Conservation (phyloP, 2,329 filamentous ascomycete species). For the Endothia cerciana region DNA sequence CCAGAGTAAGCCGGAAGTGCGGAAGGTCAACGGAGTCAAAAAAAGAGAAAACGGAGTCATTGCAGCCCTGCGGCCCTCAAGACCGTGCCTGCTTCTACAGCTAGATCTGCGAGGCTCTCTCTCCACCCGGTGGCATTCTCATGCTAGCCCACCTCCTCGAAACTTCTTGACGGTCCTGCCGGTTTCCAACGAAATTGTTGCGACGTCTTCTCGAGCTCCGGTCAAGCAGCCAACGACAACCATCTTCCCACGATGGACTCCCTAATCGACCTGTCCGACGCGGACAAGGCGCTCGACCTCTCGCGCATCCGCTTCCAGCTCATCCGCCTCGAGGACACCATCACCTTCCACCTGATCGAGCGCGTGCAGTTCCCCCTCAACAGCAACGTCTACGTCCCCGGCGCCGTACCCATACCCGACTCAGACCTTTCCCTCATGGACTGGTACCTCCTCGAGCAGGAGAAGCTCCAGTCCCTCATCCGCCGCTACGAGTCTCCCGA, state of each 20-base stretch:
- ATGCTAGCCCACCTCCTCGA: background rate
- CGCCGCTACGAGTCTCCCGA: constrained; percentile 95
- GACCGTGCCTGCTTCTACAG: background rate
- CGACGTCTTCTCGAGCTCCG: background rate
- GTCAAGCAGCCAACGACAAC: background rate
- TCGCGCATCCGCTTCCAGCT: constrained; percentile 91
- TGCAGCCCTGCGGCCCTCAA: background rate
- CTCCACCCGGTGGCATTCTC: background rate
- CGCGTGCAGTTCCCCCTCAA: constrained; percentile 97
- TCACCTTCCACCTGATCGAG: constrained; percentile 96
- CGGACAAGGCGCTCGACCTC: constrained; percentile 83
- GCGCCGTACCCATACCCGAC: constrained; percentile 77
- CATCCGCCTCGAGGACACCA: constrained; percentile 95
- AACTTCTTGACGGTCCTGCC: too few species aligned
- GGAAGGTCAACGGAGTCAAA: background rate
- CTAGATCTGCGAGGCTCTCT: background rate
- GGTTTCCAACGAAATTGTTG: background rate
- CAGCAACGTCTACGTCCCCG: constrained; percentile 80
- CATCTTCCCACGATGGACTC: constrained; percentile 72
- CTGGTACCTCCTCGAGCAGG: constrained; percentile 90
- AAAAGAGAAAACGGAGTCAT: background rate
- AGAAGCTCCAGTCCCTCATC: constrained; percentile 88
- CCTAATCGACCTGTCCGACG: constrained; percentile 84
- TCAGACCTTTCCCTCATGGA: constrained; percentile 82
- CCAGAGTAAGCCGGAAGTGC: constrained; percentile 1